Conservation (phyloP, 116 monocot genomes). For the Zostera marina region DNA sequence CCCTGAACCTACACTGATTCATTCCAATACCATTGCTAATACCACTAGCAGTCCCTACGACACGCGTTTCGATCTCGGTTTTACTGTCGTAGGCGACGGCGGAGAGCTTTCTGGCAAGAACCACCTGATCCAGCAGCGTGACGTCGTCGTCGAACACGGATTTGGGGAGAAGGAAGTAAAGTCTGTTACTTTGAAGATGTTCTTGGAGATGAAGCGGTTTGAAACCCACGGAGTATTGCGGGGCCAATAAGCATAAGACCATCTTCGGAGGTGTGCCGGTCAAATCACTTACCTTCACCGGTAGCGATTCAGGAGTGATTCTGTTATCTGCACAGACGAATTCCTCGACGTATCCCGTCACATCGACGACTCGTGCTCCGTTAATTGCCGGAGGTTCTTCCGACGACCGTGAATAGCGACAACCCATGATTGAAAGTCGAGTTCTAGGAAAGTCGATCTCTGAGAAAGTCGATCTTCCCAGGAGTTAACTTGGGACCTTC, state of each 20-base stretch:
- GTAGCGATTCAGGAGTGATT: neutral
- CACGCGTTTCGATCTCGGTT: neutral
- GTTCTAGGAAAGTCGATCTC: no score
- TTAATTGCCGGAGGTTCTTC: neutral
- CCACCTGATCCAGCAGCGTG: slow-evolving; percentile 30
- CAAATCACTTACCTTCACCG: slow-evolving; percentile 32
- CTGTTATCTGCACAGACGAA: slow-evolving; percentile 1
- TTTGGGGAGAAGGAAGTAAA: slow-evolving; percentile 68
- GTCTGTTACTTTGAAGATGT: slow-evolving; percentile 33
- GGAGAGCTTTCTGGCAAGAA: slow-evolving; percentile 40
- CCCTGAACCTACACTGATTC: no score
- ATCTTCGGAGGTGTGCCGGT: slow-evolving; percentile 21
- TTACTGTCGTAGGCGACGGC: slow-evolving; percentile 18
- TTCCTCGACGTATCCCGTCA: slow-evolving; percentile 66
- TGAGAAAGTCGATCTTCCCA: no score
- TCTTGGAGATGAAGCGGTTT: slow-evolving; percentile 25
- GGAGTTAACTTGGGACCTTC: no score
- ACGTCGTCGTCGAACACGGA: slow-evolving; percentile 33
- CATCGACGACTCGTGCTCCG: slow-evolving; percentile 28
- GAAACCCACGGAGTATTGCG: slow-evolving; percentile 19
- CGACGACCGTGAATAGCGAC: no score
- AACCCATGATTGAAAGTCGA: no score
- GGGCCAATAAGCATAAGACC: slow-evolving; percentile 40
- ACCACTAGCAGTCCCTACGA: neutral
- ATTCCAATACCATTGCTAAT: no score